Percentiles rank a stretch among this genome's conserved stretches.
phyloP scores from a whole-genome alignment of 179 eudicot genomes.

The Silene noctiflora region DNA sequence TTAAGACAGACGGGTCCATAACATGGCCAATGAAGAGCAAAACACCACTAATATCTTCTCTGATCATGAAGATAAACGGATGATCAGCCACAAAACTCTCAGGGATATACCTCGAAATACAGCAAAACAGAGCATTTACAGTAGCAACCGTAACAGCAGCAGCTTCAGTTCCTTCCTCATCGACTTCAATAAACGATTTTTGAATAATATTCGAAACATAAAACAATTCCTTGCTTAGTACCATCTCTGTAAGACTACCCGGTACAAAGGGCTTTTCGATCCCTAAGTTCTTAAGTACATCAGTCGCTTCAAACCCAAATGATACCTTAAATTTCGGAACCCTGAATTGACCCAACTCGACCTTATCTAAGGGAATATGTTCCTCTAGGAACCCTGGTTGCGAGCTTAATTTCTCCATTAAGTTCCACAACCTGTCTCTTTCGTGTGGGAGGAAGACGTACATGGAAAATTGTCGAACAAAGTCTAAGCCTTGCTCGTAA shows the following conservation, averaged over 20 bases:
- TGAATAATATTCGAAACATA: conserved; percentile 28
- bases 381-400: conserved; percentile 43
- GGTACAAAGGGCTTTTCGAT: not conserved
- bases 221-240: conserved; percentile 18
- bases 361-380: conserved; percentile 1
- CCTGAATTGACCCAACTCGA: conserved; percentile 13
- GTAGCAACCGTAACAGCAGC: conserved; percentile 25
- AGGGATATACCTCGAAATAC: too few relatives aligned
- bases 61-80: conserved; percentile 14
- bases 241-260: conserved; percentile 24
- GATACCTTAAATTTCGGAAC: conserved; percentile 33
- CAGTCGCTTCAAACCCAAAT: conserved; percentile 24
- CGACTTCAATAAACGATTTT: conserved; percentile 30
- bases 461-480: conserved; percentile 62
- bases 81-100: conserved; percentile 15
- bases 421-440: conserved; percentile 38
- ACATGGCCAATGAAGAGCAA: conserved; percentile 21
- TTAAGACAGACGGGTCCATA: conserved; percentile 10
- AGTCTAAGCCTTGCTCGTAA: conserved; percentile 30
- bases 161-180: conserved; percentile 35
- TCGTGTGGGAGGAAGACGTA: conserved; percentile 61
- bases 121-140: too few relatives aligned
- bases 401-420: conserved; percentile 34
- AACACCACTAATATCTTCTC: conserved; percentile 19
- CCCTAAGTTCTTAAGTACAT: conserved; percentile 23